These are phyloP conservation scores for Pyricularia sp. DNA, from an alignment of 2,329 filamentous ascomycete genomes.

Conservation along the genomic window DNA sequence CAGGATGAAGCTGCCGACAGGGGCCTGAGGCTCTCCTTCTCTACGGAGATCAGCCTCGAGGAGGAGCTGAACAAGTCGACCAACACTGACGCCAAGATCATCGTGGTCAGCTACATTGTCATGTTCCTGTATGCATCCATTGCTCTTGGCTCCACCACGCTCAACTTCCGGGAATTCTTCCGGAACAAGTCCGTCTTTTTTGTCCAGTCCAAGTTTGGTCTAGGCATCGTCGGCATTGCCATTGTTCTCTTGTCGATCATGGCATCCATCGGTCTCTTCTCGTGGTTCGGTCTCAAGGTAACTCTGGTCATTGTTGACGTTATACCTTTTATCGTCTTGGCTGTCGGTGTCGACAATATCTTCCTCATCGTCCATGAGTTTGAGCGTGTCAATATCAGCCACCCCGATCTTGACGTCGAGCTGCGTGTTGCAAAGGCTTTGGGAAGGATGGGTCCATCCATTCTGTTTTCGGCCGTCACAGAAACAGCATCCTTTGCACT, in stretches of 20 bases:
- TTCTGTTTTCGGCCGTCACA: conserved; percentile 85
- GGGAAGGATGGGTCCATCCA: conserved; percentile 94
- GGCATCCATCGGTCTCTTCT: conserved; percentile 89
- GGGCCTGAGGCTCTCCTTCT: conserved; percentile 83
- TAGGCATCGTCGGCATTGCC: conserved; percentile 86
- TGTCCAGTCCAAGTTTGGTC: conserved; percentile 91
- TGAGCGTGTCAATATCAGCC: conserved; percentile 82
- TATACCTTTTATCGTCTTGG: conserved; percentile 91
- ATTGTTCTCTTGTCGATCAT: conserved; percentile 98
- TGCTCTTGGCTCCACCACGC: conserved; percentile 75
- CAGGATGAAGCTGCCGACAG: conserved; percentile 66
- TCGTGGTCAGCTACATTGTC: conserved; percentile 91
- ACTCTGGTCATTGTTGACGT: conserved; percentile 97
- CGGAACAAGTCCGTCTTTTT: conserved; percentile 72
- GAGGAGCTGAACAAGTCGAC: conserved; percentile 95
- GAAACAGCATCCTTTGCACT: conserved; percentile 90
- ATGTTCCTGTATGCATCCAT: conserved; percentile 98
- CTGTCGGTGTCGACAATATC: conserved; percentile 96
- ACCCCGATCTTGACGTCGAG: conserved; percentile 79
- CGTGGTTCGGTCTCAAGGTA: conserved; percentile 80
- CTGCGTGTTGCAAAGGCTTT: conserved; percentile 75
- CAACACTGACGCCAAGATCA: conserved; percentile 95
- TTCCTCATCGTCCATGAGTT: conserved; percentile 98
- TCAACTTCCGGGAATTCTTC: conserved; percentile 64
- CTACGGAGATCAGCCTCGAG: conserved; percentile 86